Percentiles rank a stretch among this genome's conserved stretches.
Conservation (phyloP, 1,284 basidiomycete species). For the Sphagnurus paluster region DNA sequence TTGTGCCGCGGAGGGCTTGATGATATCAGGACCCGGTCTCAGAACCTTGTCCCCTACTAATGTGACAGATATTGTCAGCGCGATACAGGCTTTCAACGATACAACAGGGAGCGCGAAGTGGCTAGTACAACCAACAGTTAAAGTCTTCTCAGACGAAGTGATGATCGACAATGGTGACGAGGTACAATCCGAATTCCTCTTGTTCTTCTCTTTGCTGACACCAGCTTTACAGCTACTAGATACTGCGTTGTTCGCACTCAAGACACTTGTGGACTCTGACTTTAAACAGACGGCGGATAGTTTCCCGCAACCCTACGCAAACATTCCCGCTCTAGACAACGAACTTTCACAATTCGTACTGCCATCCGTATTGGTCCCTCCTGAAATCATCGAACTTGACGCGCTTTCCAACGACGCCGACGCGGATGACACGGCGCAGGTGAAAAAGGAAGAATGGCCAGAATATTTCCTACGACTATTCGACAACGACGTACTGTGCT, state of each 20-base stretch:
- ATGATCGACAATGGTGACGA: conserved; percentile 56
- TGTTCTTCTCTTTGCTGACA: background rate
- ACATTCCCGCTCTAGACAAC: conserved; percentile 47
- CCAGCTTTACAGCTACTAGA: conserved; percentile 55
- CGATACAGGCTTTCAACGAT: conserved; percentile 67
- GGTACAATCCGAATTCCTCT: conserved; percentile 34
- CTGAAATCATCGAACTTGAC: conserved; percentile 81
- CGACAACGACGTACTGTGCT: conserved; percentile 63
- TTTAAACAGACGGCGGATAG: conserved; percentile 55
- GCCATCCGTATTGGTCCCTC: conserved; percentile 81
- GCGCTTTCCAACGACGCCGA: conserved; percentile 62
- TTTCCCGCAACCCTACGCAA: conserved; percentile 69
- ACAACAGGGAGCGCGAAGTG: conserved; percentile 55
- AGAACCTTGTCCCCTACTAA: conserved; percentile 50
- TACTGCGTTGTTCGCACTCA: conserved; percentile 56
- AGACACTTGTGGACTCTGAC: conserved; percentile 52
- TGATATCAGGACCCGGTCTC: conserved; percentile 66
- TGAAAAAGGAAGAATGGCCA: conserved; percentile 80
- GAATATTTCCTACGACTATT: conserved; percentile 75
- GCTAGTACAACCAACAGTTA: conserved; percentile 60
- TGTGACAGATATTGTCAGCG: conserved; percentile 62
- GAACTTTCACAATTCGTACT: conserved; percentile 61
- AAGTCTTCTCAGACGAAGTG: conserved; percentile 44
- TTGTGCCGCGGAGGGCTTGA: conserved; percentile 85
- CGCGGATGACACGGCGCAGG: conserved; percentile 63